A percentile compares a stretch with the other conserved stretches of the same genome.
These are phyloP conservation scores for Cladosporium sphaerospermum DNA, from an alignment of 2,329 filamentous ascomycete genomes.

Conservation along the genomic window DNA sequence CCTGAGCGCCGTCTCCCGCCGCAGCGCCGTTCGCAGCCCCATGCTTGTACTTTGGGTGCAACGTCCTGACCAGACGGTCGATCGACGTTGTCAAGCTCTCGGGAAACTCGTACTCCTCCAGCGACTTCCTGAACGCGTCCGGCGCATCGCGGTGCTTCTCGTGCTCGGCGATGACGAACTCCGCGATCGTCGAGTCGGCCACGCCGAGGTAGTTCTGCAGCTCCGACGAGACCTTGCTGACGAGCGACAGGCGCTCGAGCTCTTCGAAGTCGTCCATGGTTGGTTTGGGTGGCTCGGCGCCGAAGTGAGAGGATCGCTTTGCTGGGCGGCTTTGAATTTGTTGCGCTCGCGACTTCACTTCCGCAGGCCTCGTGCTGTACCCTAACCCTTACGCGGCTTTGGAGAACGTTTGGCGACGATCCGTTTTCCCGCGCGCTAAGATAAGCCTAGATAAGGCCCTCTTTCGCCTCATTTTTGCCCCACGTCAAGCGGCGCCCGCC, in stretches of 20 bases:
- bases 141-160: constrained; percentile 62
- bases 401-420: too few species aligned
- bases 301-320: background rate
- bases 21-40: constrained; percentile 28
- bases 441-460: constrained; percentile 6
- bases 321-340: background rate
- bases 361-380: background rate
- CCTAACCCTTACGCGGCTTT: background rate
- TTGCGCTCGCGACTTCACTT: constrained; percentile 3
- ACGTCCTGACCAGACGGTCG: constrained; percentile 76
- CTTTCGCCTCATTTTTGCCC: background rate
- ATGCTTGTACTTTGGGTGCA: constrained; percentile 85
- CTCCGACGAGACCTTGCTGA: constrained; percentile 90
- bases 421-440: background rate
- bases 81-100: constrained; percentile 84
- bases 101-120: constrained; percentile 75
- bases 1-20: constrained; percentile 28
- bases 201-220: constrained; percentile 90
- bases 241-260: constrained; percentile 87
- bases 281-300: background rate
- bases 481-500: background rate
- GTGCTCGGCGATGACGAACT: constrained; percentile 92
- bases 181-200: constrained; percentile 88
- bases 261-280: constrained; percentile 84
- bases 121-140: constrained; percentile 64